phyloP scores from a whole-genome alignment of 495 filamentous ascomycete species.

The Penicillium daleae region DNA sequence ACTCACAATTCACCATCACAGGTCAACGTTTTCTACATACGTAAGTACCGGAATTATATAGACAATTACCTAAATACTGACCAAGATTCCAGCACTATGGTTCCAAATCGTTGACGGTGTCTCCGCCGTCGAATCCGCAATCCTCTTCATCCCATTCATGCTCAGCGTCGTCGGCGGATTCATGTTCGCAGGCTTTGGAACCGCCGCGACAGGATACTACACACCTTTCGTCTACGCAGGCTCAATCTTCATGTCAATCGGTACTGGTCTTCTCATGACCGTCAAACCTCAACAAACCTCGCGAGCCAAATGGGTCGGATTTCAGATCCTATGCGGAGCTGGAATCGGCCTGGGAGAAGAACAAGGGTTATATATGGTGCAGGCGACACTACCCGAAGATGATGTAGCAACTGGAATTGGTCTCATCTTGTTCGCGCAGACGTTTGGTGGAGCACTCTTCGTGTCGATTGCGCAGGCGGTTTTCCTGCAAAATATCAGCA shows the following conservation, averaged over 20 bases:
- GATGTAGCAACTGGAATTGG: conserved; percentile 9
- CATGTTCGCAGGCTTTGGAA: conserved; percentile 6
- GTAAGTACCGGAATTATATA: not conserved
- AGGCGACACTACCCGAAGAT: not conserved
- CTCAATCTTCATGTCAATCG: conserved; percentile 1
- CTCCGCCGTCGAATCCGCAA: conserved; percentile 10
- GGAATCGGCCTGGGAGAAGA: conserved; percentile 5
- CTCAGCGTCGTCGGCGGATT: conserved; percentile 6
- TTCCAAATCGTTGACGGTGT: conserved; percentile 12
- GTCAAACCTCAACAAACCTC: not conserved
- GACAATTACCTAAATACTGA: not conserved
- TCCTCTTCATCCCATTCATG: conserved; percentile 9
- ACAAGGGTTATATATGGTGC: conserved; percentile 2
- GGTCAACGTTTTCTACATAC: not conserved
- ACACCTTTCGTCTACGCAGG: conserved; percentile 11
- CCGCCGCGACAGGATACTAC: conserved; percentile 9
- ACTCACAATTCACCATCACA: not conserved
- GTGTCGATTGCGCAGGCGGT: conserved; percentile 6
- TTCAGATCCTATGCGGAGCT: conserved; percentile 4
- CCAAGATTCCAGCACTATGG: conserved; percentile 6
- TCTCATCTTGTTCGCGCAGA: conserved; percentile 7
- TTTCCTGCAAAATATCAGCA: conserved; percentile 4
- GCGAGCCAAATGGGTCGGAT: conserved; percentile 1
- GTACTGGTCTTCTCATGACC: conserved; percentile 4
- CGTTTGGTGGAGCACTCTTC: conserved; percentile 7